Conservation (phyloP, 371 early-diverging fungal species). For the Capillidium rhysosporum region DNA sequence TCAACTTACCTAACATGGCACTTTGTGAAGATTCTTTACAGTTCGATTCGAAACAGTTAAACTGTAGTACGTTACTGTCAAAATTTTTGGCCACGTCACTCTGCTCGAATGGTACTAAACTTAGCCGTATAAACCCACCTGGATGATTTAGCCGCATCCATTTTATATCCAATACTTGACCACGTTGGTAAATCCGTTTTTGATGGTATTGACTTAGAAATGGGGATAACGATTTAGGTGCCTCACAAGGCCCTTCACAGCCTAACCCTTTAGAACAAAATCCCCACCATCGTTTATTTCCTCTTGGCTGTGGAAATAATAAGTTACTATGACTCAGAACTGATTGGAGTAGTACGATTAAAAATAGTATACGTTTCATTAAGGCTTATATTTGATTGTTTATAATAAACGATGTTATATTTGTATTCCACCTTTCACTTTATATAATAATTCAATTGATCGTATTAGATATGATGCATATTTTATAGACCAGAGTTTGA, state of each 20-base stretch:
- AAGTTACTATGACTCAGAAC: slow-evolving; percentile 1
- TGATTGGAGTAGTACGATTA: background rate
- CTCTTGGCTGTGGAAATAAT: background rate
- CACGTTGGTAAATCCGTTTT: slow-evolving; percentile 14
- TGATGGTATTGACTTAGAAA: background rate
- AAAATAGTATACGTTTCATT: too few species aligned
- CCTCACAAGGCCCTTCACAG: background rate
- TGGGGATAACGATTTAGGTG: background rate
- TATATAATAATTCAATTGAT: too few species aligned
- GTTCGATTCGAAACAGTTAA: slow-evolving; percentile 26
- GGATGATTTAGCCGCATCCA: slow-evolving; percentile 38
- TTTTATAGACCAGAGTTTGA: too few species aligned
- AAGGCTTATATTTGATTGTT: too few species aligned
- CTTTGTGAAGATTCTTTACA: slow-evolving; percentile 16
- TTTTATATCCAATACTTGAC: slow-evolving; percentile 19
- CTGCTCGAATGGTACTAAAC: slow-evolving; percentile 27
- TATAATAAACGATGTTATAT: too few species aligned
- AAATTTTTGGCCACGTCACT: slow-evolving; percentile 26
- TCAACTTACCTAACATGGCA: slow-evolving; percentile 9
- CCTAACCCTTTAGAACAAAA: slow-evolving; percentile 4
- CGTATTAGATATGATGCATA: too few species aligned
- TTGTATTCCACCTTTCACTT: too few species aligned
- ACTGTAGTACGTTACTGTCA: slow-evolving; percentile 22
- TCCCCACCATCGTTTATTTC: background rate
- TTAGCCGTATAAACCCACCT: slow-evolving; percentile 33